phyloP scores from a whole-genome alignment of 2,329 filamentous ascomycete genomes.

The Aureobasidium sp. region DNA sequence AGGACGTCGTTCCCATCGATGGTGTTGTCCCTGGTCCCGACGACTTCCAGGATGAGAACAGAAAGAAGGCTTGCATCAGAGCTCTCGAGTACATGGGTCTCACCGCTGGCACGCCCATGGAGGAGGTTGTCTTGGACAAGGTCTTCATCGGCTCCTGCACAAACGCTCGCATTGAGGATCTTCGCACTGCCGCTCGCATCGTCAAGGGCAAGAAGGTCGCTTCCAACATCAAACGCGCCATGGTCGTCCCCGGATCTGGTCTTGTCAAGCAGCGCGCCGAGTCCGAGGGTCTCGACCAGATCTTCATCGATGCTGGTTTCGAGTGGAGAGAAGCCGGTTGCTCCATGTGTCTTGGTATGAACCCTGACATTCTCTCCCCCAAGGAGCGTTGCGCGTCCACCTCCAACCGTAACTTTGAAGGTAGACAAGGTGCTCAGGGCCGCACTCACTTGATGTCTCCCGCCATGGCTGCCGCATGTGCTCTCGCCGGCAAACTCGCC shows the following conservation, averaged over 20 bases:
- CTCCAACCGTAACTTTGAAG: slow-evolving; percentile 96
- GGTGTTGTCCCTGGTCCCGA: slow-evolving; percentile 85
- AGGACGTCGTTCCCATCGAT: slow-evolving; percentile 93
- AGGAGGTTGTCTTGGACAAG: slow-evolving; percentile 90
- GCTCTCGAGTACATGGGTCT: slow-evolving; percentile 97
- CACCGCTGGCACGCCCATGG: slow-evolving; percentile 75
- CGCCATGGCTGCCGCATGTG: slow-evolving; percentile 89
- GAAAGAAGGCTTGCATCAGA: slow-evolving; percentile 71
- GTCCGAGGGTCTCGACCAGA: slow-evolving; percentile 83
- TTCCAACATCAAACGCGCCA: slow-evolving; percentile 80
- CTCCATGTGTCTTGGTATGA: slow-evolving; percentile 99
- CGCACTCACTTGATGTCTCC: slow-evolving; percentile 95
- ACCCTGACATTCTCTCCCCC: slow-evolving; percentile 90
- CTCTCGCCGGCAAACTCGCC: slow-evolving; percentile 81
- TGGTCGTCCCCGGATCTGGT: slow-evolving; percentile 94
- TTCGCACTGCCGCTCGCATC: slow-evolving; percentile 77
- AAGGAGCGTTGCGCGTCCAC: slow-evolving; percentile 91
- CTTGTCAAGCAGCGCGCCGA: slow-evolving; percentile 90
- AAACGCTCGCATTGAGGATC: slow-evolving; percentile 92
- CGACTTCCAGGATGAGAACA: slow-evolving; percentile 70
- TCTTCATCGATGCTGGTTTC: slow-evolving; percentile 86
- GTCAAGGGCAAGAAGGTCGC: slow-evolving; percentile 85
- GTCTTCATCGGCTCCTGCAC: slow-evolving; percentile 98
- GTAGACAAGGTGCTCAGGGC: slow-evolving; percentile 83
- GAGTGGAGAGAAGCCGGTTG: slow-evolving; percentile 98